A percentile compares a stretch with the other conserved stretches of the same genome.
phyloP scores from a whole-genome alignment of 306 rosid genomes.

The Cajanus cajan region DNA sequence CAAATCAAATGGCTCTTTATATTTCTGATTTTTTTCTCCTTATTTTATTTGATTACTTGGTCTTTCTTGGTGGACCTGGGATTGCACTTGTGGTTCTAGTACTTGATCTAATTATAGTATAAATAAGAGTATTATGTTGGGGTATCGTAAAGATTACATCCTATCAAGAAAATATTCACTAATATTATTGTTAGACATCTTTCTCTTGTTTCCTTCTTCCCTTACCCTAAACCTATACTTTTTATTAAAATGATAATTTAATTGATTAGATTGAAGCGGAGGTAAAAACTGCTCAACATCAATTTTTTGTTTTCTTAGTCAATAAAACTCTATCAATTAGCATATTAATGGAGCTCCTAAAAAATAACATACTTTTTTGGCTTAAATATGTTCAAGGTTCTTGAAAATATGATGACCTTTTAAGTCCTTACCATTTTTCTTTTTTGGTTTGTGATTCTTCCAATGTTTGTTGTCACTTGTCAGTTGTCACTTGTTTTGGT shows the following conservation, averaged over 20 bases:
- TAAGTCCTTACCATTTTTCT: neutral
- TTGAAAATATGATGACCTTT: neutral
- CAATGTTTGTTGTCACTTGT: neutral
- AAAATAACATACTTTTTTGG: neutral
- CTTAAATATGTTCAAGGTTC: neutral
- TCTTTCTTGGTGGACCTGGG: neutral
- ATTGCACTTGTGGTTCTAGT: neutral
- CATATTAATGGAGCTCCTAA: neutral
- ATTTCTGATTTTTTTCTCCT: neutral
- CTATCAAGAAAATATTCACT: neutral
- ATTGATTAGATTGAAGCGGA: neutral
- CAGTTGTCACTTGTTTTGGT: neutral
- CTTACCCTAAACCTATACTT: neutral
- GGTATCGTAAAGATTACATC: neutral
- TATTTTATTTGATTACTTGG: neutral
- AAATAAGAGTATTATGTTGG: neutral
- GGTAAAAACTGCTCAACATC: neutral
- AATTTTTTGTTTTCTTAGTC: neutral
- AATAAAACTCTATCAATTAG: neutral
- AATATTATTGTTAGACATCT: neutral
- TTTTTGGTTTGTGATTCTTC: neutral
- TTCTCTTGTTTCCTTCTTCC: neutral
- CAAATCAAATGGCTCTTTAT: neutral
- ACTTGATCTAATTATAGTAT: neutral
- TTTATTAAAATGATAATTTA: neutral